phyloP scores from a whole-genome alignment of 1,284 basidiomycete species.

The Lignosus rhinocerotis region DNA sequence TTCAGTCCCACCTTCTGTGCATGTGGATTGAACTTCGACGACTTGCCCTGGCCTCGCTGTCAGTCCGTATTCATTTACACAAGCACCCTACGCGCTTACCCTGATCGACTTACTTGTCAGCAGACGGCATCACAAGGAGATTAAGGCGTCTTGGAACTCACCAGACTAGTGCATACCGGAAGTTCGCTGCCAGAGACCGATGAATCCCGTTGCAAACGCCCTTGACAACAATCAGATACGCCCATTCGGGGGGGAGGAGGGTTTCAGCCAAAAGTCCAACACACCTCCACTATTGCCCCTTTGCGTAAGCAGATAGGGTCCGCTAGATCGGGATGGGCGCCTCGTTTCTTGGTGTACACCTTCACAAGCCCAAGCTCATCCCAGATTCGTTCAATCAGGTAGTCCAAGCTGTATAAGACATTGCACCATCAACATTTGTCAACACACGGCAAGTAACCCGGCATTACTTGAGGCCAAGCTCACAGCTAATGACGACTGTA shows the following conservation, averaged over 20 bases:
- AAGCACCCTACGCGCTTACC: slow-evolving; percentile 12
- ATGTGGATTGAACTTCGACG: slow-evolving; percentile 88
- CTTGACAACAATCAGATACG: slow-evolving; percentile 35
- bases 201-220: slow-evolving; percentile 92
- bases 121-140: slow-evolving; percentile 9
- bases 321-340: slow-evolving; percentile 86
- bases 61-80: slow-evolving; percentile 7
- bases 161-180: slow-evolving; percentile 92
- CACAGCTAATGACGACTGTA: slow-evolving; percentile 92
- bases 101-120: slow-evolving; percentile 20
- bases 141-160: slow-evolving; percentile 38
- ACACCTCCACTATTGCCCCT: slow-evolving; percentile 91
- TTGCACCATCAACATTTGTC: neutral
- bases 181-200: slow-evolving; percentile 85
- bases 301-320: slow-evolving; percentile 94
- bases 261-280: slow-evolving; percentile 9
- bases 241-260: slow-evolving; percentile 4
- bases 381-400: slow-evolving; percentile 91
- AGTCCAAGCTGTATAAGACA: slow-evolving; percentile 66
- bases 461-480: slow-evolving; percentile 82
- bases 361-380: slow-evolving; percentile 84
- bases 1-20: slow-evolving; percentile 91
- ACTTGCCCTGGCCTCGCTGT: slow-evolving; percentile 66
- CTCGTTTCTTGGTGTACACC: slow-evolving; percentile 96
- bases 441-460: neutral